Base-by-base conservation (phyloP, 371 early-diverging fungal genomes). In the Batkoa obscura region DNA sequence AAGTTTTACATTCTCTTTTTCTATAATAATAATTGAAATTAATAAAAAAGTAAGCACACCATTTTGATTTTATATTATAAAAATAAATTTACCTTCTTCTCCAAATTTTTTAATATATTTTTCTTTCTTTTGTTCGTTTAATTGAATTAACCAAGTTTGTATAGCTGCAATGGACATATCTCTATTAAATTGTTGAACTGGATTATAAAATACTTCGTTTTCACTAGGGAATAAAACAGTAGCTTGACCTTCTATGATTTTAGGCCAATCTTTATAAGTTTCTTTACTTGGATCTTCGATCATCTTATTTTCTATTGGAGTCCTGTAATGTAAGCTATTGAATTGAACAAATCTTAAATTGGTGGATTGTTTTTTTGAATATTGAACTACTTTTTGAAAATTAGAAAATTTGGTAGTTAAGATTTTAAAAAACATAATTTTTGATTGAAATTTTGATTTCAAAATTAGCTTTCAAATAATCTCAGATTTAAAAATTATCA, bases 171-270 rank as follows among this genome's bases (percentile, higher is more conserved):
- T 81, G 3, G 79, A 78, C 89, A 98, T 82, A 72, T 95, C 94
- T 10, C 53, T 36, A 70, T 98, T 97, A 68, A 94, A 91, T 69
- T 93, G 77, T 74, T 98, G 95, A 15, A 98, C 94, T 8, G 98
- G 96, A 64, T 99, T 99, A 73, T 98, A 99, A 67, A 99, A 99
- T 12, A 98, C 98, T 61, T 87, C 84, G 65, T 91, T 86, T 53
- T 75, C 72, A 58, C 84, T 83, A 17, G 92, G 88, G 65, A 90
- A 88, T 56, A 88, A 71, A 52, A 94, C 88, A n/a, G 80, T 84
- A 0, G 93, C 92, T 61, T 81, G 69, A 59, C 89, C 89, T 58
- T 88, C 89, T 5, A 75, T 79, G 35, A 88, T 78, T 23, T 23
- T 23, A 23, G 23, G 23, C 23, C 23, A 23, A 23, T 23, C 23